Percentiles rank a stretch among this genome's conserved stretches.
These are phyloP conservation scores for Solanum appendiculatum DNA, from an alignment of 257 asterid genomes.

Conservation along the genomic window DNA sequence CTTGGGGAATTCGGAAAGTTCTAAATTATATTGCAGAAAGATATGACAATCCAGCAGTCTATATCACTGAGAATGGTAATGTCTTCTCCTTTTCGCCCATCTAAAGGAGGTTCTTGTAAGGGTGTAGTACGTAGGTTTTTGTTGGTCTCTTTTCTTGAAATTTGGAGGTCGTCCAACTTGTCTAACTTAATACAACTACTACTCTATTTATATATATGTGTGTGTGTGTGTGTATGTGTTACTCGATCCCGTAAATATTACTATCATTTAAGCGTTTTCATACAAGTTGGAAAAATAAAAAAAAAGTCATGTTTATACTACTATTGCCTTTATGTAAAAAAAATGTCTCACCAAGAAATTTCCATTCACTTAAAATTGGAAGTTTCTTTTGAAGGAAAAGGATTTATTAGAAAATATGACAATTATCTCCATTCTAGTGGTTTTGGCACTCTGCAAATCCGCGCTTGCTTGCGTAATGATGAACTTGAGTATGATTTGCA, in stretches of 20 bases:
- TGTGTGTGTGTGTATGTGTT: neutral
- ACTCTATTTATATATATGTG: neutral
- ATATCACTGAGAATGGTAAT: constrained; percentile 43
- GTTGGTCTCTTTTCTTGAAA: neutral
- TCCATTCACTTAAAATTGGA: neutral
- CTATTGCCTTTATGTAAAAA: neutral
- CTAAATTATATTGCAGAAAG: constrained; percentile 30
- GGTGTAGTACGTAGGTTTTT: neutral
- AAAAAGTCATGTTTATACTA: neutral
- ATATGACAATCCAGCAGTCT: constrained; percentile 37
- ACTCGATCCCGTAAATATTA: neutral
- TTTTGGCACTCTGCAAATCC: neutral
- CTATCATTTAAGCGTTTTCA: neutral
- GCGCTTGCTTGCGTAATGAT: neutral
- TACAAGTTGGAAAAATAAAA: neutral
- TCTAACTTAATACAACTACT: neutral
- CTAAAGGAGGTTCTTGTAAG: neutral
- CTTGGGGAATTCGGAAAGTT: constrained; percentile 44
- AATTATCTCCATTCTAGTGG: neutral
- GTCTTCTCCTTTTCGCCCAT: neutral
- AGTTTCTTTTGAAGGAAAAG: neutral
- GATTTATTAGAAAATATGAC: neutral
- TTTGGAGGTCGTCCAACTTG: neutral
- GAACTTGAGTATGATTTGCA: neutral
- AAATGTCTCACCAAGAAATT: neutral